Conservation (phyloP, 208 protist genomes). For the Crithidia expoeki region DNA sequence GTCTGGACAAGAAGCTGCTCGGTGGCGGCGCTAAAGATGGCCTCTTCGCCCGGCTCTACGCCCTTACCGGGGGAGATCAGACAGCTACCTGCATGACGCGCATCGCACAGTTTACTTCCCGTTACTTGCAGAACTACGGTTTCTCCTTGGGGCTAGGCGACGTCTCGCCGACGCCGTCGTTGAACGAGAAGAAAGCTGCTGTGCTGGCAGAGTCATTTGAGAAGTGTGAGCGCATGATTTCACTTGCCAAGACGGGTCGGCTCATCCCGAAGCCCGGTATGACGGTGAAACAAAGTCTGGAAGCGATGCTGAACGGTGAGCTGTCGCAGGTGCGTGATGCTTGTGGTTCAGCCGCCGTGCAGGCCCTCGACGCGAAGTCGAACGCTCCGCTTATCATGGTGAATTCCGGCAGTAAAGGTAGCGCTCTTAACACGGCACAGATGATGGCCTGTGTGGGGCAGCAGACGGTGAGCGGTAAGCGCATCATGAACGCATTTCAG, state of each 20-base stretch:
- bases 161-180: conserved; percentile 91
- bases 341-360: conserved; percentile 95
- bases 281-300: conserved; percentile 94
- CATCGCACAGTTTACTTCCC: conserved; percentile 94
- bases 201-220: conserved; percentile 95
- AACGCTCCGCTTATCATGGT: conserved; percentile 99
- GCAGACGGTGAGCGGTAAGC: conserved; percentile 97
- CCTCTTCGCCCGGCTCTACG: conserved; percentile 96
- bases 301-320: conserved; percentile 94
- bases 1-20: conserved; percentile 97
- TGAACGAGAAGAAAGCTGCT: conserved; percentile 91
- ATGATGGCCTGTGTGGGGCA: conserved; percentile 99
- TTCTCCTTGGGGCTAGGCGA: conserved; percentile 99
- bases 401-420: conserved; percentile 97
- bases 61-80: conserved; percentile 77
- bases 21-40: conserved; percentile 95
- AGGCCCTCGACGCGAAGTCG: conserved; percentile 89
- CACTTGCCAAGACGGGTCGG: conserved; percentile 90
- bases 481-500: conserved; percentile 98
- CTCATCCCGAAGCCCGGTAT: conserved; percentile 95
- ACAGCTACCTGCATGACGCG: conserved; percentile 95
- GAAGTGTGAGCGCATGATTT: conserved; percentile 93
- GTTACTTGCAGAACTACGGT: conserved; percentile 96
- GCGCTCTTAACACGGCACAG: conserved; percentile 99
- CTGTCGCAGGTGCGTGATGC: conserved; percentile 98